These are phyloP conservation scores for Gonium pectorale DNA, from an alignment of 139 green algal species.

Conservation along the genomic window DNA sequence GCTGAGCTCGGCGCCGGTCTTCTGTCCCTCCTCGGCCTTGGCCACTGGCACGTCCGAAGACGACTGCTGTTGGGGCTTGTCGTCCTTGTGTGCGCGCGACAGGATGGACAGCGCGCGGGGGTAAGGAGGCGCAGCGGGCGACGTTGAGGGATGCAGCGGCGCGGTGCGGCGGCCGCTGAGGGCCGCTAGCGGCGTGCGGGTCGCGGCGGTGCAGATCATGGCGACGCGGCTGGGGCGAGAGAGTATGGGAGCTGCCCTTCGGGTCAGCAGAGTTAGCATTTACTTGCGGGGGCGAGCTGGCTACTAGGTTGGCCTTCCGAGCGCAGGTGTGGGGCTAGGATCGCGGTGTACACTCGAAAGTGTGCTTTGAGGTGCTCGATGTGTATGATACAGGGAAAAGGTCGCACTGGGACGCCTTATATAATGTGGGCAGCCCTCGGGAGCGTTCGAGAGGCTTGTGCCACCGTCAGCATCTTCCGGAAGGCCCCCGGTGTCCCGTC, in stretches of 20 bases:
- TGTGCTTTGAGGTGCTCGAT: not conserved
- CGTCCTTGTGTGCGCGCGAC: conserved; percentile 9
- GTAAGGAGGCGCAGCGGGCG: no score
- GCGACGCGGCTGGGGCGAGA: not conserved
- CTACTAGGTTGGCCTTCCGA: not conserved
- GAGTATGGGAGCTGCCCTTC: not conserved
- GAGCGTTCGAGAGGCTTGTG: no score
- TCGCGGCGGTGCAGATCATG: not conserved
- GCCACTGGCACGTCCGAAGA: not conserved
- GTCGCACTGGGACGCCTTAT: no score
- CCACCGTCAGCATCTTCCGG: no score
- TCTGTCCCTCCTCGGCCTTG: no score
- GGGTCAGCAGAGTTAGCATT: not conserved
- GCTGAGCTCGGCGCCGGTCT: not conserved
- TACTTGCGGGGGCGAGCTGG: not conserved
- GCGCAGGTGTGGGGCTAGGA: not conserved
- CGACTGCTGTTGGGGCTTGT: not conserved
- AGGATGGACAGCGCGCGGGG: not conserved
- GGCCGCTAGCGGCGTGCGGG: not conserved
- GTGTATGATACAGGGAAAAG: not conserved
- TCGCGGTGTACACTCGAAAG: not conserved
- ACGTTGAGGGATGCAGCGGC: not conserved
- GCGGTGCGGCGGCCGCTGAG: not conserved
- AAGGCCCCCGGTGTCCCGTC: no score
- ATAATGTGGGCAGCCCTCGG: no score